Percentiles rank a stretch among this genome's conserved stretches.
These are phyloP conservation scores for Bretziella fagacearum DNA, from an alignment of 2,329 filamentous ascomycete species.

Conservation along the genomic window DNA sequence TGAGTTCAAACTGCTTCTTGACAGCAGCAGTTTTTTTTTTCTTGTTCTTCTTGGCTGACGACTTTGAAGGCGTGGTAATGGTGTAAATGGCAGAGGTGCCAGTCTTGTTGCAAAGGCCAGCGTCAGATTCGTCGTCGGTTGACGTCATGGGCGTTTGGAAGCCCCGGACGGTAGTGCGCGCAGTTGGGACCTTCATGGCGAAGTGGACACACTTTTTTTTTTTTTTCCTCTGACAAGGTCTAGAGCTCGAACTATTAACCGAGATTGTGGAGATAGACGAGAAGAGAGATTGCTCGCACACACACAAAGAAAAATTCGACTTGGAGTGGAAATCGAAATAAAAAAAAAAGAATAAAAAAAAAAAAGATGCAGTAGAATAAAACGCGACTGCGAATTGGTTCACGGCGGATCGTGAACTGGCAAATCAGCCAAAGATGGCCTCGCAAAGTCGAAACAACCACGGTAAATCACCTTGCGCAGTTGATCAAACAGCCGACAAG, in stretches of 20 bases:
- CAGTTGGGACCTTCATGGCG: conserved; percentile 19
- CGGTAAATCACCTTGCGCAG: background rate
- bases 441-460: background rate
- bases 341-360: background rate
- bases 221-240: conserved; percentile 4
- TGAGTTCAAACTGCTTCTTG: conserved; percentile 20
- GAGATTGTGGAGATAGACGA: conserved; percentile 16
- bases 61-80: conserved; percentile 4
- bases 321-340: conserved; percentile 12
- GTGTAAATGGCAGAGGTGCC: background rate
- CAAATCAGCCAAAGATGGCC: background rate
- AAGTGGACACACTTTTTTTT: conserved; percentile 19
- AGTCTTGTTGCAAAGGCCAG: background rate
- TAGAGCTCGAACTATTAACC: conserved; percentile 10
- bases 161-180: conserved; percentile 38
- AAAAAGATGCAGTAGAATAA: background rate
- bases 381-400: background rate
- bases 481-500: too few species aligned
- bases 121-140: conserved; percentile 41
- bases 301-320: conserved; percentile 13
- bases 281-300: too few species aligned
- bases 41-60: conserved; percentile 3
- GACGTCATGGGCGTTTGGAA: conserved; percentile 39
- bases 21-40: conserved; percentile 19
- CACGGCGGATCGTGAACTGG: conserved; percentile 11